Base-by-base conservation (phyloP, 2,329 filamentous ascomycete species). In the Pseudogymnoascus sp. region DNA sequence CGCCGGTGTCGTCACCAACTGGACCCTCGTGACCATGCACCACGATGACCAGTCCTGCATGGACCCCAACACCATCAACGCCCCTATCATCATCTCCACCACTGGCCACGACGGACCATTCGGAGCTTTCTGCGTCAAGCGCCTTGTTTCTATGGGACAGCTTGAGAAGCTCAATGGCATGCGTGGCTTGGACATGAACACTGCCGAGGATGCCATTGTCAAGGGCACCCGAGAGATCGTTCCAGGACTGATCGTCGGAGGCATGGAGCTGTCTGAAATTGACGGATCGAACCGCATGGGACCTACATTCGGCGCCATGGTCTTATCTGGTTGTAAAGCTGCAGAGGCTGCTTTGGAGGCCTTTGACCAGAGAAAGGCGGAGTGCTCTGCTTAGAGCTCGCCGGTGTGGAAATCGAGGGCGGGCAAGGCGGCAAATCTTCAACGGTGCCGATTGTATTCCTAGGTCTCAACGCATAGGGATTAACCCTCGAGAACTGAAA, bases 31-130 rank as follows among this genome's bases (percentile, higher is more conserved):
- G 60, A 85, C 88, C 48, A 90, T 93, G 82, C 89, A 93, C 77
- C 90, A 93, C 77, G 89, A 92, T 74, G 90, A 93, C 75, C 92
- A 96, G 80, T 90, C 86, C 67, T 96, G 92, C 88, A 96, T 96
- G 92, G 93, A 96, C 76, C 92, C 92, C 70, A 96, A 95, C 85
- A 96, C 92, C 72, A 96, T 96, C 84, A 96, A 96, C 74, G 91
- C 92, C 0, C 92, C 92, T 1, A 77, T 96, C 65, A 81, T 96
- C 73, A 90, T 97, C 79, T 92, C 88, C 65, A 96, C 92, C 23
- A 96, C 92, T 0, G 93, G 92, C 61, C 92, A 97, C 72, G 92
- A 97, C 69, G 93, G 85, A 0, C 92, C 92, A 14, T 96, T 96
- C 75, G 93, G 92, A 57, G 92, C 92, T 61, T 97, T 97, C 81